Base-by-base conservation (phyloP, 345 rosid species). In the Boechera stricta region DNA sequence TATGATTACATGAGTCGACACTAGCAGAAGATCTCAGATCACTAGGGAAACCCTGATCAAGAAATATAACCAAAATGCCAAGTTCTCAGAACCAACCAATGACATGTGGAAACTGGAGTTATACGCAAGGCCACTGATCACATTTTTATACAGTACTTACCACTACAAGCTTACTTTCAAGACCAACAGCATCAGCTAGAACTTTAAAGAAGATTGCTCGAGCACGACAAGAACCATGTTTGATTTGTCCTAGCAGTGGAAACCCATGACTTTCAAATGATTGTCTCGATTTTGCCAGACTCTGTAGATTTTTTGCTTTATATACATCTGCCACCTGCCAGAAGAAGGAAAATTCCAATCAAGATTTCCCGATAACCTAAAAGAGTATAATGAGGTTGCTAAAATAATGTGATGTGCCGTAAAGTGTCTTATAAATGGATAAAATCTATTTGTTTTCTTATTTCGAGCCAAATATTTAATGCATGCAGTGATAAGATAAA, bases 201-300 rank as follows among this genome's bases (percentile, higher is more conserved):
- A 88, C 90, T 80, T 95, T 92, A 78, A 91, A 95, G 71, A 91
- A 75, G 24, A 95, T 87, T 67, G 99, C 97, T 75, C 94, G 86
- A 68, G 85, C 84, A 73, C 89, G 86, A 65, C 96, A 92, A 65
- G 91, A 85, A 45, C 89, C 93, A 45, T 84, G 86, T 84, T 64
- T 88, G 85, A 91, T 88, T 61, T 89, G 83, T 75, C 98, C 99
- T 69, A 95, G 85, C 79, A 87, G 63, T 70, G 87, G 97, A 64
- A 86, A 82, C 64, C 82, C 86, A 69, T 77, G 78, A 64, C 62
- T 78, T 71, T 84, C 88, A 79, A 78, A 79, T 76, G 82, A 62
- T 47, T 71, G 79, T 32, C 78, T 72, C 79, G 85, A 71, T 85
- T 77, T 87, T 73, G 81, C 85, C 44, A 86, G 91, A 84, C 87